Evolutionary conservation across 2,329 filamentous ascomycete genomes (phyloP).

Genomic region (Diaporthe ilicicola): DNA sequence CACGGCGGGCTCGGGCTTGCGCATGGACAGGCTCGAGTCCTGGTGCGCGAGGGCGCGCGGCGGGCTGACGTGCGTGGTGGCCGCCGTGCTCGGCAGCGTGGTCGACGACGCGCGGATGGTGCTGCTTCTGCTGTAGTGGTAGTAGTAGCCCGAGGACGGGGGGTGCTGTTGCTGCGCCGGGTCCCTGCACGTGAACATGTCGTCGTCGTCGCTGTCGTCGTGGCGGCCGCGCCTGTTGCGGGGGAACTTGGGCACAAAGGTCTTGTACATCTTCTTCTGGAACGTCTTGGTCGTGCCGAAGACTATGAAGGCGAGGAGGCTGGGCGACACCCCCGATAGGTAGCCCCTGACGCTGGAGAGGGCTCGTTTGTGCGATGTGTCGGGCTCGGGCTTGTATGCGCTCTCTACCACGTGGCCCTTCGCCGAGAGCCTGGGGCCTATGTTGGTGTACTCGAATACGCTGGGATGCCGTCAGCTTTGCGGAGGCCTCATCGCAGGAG

Average conservation of each 20-base stretch:
- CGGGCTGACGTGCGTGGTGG: not conserved
- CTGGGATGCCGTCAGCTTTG: not conserved
- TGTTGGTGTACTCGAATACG: conserved; percentile 30
- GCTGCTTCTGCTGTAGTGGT: conserved; percentile 5
- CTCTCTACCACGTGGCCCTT: conserved; percentile 46
- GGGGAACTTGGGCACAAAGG: conserved; percentile 33
- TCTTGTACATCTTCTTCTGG: conserved; percentile 35
- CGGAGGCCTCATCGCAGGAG: not conserved
- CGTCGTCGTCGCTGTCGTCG: not conserved
- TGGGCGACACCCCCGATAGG: conserved; percentile 39
- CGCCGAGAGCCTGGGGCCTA: conserved; percentile 16
- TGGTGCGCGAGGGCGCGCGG: not conserved
- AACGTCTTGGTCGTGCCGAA: conserved; percentile 40
- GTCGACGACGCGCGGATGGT: not conserved
- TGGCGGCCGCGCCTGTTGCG: not conserved
- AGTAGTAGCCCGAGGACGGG: not conserved
- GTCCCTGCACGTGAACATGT: not conserved
- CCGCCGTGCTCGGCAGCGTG: not conserved
- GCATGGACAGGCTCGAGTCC: not conserved
- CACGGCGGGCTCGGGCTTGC: not conserved
- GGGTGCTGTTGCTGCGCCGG: too few relatives aligned
- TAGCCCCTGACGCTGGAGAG: conserved; percentile 35
- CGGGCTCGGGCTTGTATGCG: conserved; percentile 32
- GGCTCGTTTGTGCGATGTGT: conserved; percentile 25
- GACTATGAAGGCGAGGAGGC: conserved; percentile 38